Conservation (phyloP, 169 alveolate genomes). For the Cryptosporidium andersoni region DNA sequence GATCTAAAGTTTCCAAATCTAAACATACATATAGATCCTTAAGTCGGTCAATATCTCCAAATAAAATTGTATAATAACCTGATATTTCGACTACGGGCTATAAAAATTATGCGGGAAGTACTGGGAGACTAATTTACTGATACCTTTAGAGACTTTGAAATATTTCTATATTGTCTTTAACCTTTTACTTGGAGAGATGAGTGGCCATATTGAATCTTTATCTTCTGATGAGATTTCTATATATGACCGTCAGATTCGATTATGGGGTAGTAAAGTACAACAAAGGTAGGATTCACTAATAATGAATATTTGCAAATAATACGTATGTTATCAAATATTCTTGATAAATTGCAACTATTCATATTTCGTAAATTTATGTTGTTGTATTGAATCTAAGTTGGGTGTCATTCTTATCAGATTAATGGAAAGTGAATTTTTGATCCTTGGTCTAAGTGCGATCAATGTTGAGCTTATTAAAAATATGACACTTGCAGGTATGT, state of each 20-base stretch:
- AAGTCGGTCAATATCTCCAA: too few relatives aligned
- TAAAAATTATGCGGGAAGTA: too few relatives aligned
- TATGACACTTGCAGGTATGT: slow-evolving; percentile 75
- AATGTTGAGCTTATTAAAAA: slow-evolving; percentile 72
- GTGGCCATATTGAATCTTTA: slow-evolving; percentile 70
- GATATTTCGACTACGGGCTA: too few relatives aligned
- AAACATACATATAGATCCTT: too few relatives aligned
- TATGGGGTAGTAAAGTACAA: slow-evolving; percentile 77
- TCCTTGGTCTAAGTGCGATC: slow-evolving; percentile 72
- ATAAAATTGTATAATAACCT: too few relatives aligned
- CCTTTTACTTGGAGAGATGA: background rate
- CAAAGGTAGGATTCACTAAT: slow-evolving; percentile 52
- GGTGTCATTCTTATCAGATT: slow-evolving; percentile 28
- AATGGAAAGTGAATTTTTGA: slow-evolving; percentile 48
- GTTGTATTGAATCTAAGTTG: background rate
- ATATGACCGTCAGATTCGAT: slow-evolving; percentile 76
- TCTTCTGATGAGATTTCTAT: slow-evolving; percentile 67
- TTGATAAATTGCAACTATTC: too few relatives aligned
- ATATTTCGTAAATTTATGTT: too few relatives aligned
- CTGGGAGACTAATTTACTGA: too few relatives aligned
- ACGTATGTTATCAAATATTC: too few relatives aligned
- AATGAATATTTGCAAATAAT: background rate
- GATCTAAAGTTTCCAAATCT: too few relatives aligned
- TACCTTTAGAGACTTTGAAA: too few relatives aligned
- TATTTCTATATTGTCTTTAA: too few relatives aligned